Evolutionary conservation across 2,329 filamentous ascomycete species (phyloP).

Genomic region (Tolypocladium sp.): DNA sequence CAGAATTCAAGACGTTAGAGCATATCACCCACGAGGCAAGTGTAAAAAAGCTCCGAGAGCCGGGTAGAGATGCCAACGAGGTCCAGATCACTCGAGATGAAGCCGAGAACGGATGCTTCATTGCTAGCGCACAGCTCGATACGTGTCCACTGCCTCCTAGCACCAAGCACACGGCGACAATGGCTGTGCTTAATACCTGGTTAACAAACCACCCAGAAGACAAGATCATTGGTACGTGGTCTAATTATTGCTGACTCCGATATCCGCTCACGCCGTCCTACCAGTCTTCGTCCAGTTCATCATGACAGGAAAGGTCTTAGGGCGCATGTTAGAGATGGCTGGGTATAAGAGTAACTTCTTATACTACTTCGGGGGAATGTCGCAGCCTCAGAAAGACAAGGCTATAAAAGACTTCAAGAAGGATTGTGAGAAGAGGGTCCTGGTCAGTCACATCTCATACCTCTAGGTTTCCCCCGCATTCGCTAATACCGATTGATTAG

Average conservation of each 20-base stretch:
- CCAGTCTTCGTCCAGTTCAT: constrained; percentile 28
- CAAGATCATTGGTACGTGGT: constrained; percentile 30
- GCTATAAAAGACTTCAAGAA: constrained; percentile 15
- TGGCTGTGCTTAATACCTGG: constrained; percentile 23
- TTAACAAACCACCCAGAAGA: constrained; percentile 18
- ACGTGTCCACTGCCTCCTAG: constrained; percentile 11
- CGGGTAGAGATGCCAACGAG: constrained; percentile 14
- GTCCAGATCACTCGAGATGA: constrained; percentile 3
- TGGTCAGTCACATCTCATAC: no score
- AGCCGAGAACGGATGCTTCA: constrained; percentile 11
- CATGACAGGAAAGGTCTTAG: constrained; percentile 21
- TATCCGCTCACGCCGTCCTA: neutral
- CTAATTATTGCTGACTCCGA: accelerated
- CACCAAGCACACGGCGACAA: constrained; percentile 20
- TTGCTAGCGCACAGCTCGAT: constrained; percentile 3
- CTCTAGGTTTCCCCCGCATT: no score
- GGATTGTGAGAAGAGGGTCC: constrained; percentile 10
- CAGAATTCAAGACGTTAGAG: neutral
- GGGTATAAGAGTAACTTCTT: constrained; percentile 19
- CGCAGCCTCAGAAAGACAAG: neutral
- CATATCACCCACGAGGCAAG: neutral
- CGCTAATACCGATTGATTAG: constrained; percentile 14
- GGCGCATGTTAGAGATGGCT: constrained; percentile 21
- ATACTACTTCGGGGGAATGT: constrained; percentile 24
- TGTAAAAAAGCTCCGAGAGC: constrained; percentile 1